Conservation (phyloP, 805 yeast genomes). For the Yarrowia deformans region DNA sequence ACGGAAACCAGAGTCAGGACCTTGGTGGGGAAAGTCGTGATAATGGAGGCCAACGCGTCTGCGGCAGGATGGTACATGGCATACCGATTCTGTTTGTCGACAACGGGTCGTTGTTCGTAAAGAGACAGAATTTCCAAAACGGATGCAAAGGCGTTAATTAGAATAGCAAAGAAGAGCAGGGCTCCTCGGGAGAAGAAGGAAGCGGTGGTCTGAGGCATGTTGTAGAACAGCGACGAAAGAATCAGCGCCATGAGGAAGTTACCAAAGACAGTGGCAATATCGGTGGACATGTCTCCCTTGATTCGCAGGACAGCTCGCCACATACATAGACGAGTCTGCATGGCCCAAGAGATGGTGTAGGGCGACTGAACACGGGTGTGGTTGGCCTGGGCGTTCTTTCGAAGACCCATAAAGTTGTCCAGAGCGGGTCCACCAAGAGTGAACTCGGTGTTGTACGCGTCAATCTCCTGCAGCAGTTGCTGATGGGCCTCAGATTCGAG, state of each 20-base stretch:
- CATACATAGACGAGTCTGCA: constrained; percentile 59
- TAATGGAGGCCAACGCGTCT: constrained; percentile 66
- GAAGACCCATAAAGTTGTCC: constrained; percentile 48
- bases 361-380: constrained; percentile 51
- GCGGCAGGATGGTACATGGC: constrained; percentile 69
- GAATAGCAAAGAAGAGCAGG: constrained; percentile 63
- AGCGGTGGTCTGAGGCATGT: constrained; percentile 56
- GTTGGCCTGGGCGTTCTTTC: constrained; percentile 47
- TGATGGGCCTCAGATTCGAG: constrained; percentile 55
- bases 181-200: constrained; percentile 68
- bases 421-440: constrained; percentile 45
- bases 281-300: constrained; percentile 59
- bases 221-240: constrained; percentile 63
- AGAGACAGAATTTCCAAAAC: constrained; percentile 55
- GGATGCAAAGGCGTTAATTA: constrained; percentile 57
- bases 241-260: constrained; percentile 61
- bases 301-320: constrained; percentile 61
- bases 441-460: constrained; percentile 47
- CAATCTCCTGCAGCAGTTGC: constrained; percentile 55
- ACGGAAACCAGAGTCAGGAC: constrained; percentile 52
- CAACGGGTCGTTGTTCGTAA: constrained; percentile 61
- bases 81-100: constrained; percentile 65
- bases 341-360: constrained; percentile 53
- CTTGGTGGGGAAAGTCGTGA: constrained; percentile 65
- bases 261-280: constrained; percentile 55